phyloP scores from a whole-genome alignment of 2,329 filamentous ascomycete genomes.

The Emmonsiellopsis sp. region DNA sequence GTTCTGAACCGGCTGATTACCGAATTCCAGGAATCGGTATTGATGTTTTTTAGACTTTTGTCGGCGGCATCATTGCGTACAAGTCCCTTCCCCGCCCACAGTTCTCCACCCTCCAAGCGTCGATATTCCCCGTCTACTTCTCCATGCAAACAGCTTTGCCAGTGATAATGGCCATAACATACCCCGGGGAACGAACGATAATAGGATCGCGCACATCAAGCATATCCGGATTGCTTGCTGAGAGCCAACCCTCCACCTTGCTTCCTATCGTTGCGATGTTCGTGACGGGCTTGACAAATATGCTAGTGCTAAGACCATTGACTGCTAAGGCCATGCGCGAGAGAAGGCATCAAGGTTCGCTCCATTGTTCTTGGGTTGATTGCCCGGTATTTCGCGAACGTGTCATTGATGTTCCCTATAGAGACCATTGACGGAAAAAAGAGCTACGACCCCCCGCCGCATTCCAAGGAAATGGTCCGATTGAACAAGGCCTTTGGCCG shows the following conservation, averaged over 20 bases:
- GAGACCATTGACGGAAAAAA: constrained; percentile 86
- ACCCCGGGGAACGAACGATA: constrained; percentile 50
- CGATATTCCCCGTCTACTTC: constrained; percentile 77
- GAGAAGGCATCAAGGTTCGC: constrained; percentile 67
- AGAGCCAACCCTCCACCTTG: constrained; percentile 54
- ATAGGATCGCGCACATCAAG: constrained; percentile 31
- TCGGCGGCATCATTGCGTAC: constrained; percentile 64
- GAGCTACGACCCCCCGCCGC: constrained; percentile 66
- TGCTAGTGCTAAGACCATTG: constrained; percentile 61
- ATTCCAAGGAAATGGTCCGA: constrained; percentile 72
- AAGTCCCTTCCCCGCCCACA: constrained; percentile 65
- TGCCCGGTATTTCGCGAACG: not conserved
- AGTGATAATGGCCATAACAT: constrained; percentile 65
- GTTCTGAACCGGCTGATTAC: constrained; percentile 7
- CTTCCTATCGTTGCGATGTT: constrained; percentile 62
- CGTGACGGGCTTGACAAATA: constrained; percentile 60
- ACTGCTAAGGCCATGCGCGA: constrained; percentile 66
- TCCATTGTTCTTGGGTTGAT: not conserved
- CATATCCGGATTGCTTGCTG: constrained; percentile 48
- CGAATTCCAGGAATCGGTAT: not conserved
- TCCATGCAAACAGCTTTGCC: constrained; percentile 69
- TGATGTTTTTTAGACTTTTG: constrained; percentile 52
- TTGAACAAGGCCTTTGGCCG: constrained; percentile 70
- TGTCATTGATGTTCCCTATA: constrained; percentile 13
- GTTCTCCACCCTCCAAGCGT: constrained; percentile 71